Percentiles rank a stretch among this genome's conserved stretches.
Evolutionary conservation across 768 basidiomycete genomes (phyloP).

Genomic region (Tulasnella sp.): DNA sequence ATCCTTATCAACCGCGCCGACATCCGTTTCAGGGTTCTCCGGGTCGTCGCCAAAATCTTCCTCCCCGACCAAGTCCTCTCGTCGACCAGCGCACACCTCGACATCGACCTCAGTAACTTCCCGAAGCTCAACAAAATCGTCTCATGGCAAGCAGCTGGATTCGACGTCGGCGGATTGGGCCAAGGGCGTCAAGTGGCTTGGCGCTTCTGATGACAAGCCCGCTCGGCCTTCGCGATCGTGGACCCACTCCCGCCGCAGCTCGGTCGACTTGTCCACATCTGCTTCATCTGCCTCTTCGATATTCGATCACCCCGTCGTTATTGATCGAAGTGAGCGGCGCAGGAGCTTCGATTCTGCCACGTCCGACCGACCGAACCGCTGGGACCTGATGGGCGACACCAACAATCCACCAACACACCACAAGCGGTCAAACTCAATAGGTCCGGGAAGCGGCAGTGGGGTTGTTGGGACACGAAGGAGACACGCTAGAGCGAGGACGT

Average conservation of each 20-base stretch:
- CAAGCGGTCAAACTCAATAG: neutral
- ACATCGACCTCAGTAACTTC: no score
- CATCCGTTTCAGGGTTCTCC: constrained; percentile 21
- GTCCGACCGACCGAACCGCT: neutral
- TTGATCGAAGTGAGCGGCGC: constrained; percentile 47
- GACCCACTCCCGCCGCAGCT: constrained; percentile 16
- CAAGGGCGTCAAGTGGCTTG: constrained; percentile 69
- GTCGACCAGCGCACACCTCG: neutral
- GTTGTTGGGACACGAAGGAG: neutral
- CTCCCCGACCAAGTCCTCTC: neutral
- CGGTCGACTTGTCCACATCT: constrained; percentile 34
- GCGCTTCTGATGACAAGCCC: constrained; percentile 43
- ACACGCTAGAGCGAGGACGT: neutral
- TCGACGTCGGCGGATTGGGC: constrained; percentile 51
- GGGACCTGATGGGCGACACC: neutral
- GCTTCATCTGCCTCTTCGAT: constrained; percentile 14
- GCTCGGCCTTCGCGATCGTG: constrained; percentile 23
- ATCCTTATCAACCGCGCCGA: constrained; percentile 17
- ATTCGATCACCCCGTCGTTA: neutral
- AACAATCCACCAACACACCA: neutral
- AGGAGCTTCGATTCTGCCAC: constrained; percentile 44
- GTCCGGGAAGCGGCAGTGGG: neutral
- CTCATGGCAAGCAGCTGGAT: neutral
- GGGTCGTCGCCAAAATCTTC: neutral
- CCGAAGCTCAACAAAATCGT: no score